Base-by-base conservation (phyloP, 2,329 filamentous ascomycete genomes). In the Oidium heveae region DNA sequence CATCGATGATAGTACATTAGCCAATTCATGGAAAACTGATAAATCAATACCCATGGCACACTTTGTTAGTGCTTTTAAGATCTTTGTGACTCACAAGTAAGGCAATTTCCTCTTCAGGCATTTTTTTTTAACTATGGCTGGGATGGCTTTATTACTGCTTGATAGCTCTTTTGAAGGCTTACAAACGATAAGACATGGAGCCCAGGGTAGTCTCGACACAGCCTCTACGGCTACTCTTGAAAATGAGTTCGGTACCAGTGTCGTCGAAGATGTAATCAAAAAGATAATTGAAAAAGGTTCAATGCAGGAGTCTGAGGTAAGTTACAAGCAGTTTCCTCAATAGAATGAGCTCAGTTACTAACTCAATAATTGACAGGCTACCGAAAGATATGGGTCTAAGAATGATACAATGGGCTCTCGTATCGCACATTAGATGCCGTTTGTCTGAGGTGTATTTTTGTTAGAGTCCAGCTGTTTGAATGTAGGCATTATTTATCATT, bases 11-110 rank as follows among this genome's bases (percentile, higher is more conserved):
- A 64, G 69, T 16, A 66, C 84, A 57, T 72, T 74, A 52, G 79
- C 86, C 63, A 73, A 84, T 68, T 80, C 89, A 68, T 96, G 89
- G 89, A 79, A 80, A 72, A 71, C 66, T 4, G 89, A 96, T 72
- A 80, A 77, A 65, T 80, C 76, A 33, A 72, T 91, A 33, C 84
- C 91, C 39, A 71, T 96, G 51, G 76, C 84, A 1, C 80, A 95
- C 63, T 88, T 98, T 55, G 76, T 96, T 55, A 86, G 81, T 56
- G 75, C 83, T 8, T 96, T 86, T 74, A 85, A 94, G 74, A 74
- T 98, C 64, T 94, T 94, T 64, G 72, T 83, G 46, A 94, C 87
- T 37, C 84, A 93, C 72, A 84, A 82, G 88, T 95, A 75, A 71
- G 84, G 72, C 59, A 8, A 41, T 22, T 46, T 7, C 43, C 52